Evolutionary conservation across 176 grass and related monocot genomes (phyloP).

Genomic region (Poa annua): DNA sequence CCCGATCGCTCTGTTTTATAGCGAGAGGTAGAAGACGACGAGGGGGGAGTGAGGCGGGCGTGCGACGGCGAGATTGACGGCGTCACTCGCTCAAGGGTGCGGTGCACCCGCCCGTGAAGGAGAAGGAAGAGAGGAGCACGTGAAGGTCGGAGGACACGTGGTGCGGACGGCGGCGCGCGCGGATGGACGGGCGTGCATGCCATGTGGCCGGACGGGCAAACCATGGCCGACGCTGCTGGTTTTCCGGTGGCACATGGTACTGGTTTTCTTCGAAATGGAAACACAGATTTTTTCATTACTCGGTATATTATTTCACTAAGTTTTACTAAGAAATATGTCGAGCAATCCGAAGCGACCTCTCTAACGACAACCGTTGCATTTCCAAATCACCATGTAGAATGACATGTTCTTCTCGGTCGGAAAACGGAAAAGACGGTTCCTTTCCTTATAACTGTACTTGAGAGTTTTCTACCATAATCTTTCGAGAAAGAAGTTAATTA

Average conservation of each 20-base stretch:
- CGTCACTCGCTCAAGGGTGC: not conserved
- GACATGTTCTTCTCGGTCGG: too few relatives aligned
- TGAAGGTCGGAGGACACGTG: constrained; percentile 23
- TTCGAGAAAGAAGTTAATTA: too few relatives aligned
- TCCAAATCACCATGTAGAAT: too few relatives aligned
- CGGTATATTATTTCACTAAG: too few relatives aligned
- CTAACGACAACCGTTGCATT: too few relatives aligned
- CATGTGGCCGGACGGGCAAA: not conserved
- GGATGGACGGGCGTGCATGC: not conserved
- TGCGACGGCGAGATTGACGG: constrained; percentile 33
- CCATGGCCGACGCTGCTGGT: constrained; percentile 24
- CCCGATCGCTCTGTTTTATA: constrained; percentile 18
- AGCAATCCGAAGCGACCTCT: too few relatives aligned
- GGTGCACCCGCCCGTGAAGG: not conserved
- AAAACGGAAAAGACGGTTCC: too few relatives aligned
- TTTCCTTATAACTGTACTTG: too few relatives aligned
- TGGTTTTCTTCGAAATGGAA: too few relatives aligned
- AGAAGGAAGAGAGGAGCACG: not conserved
- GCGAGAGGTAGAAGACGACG: not conserved
- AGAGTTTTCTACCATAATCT: too few relatives aligned
- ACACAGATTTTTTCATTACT: too few relatives aligned
- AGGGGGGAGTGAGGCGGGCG: not conserved
- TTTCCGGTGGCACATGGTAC: not conserved
- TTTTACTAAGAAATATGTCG: too few relatives aligned
- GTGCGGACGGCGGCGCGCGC: not conserved